Conservation (phyloP, 1,284 basidiomycete species). For the Cryptococcus hybrid region DNA sequence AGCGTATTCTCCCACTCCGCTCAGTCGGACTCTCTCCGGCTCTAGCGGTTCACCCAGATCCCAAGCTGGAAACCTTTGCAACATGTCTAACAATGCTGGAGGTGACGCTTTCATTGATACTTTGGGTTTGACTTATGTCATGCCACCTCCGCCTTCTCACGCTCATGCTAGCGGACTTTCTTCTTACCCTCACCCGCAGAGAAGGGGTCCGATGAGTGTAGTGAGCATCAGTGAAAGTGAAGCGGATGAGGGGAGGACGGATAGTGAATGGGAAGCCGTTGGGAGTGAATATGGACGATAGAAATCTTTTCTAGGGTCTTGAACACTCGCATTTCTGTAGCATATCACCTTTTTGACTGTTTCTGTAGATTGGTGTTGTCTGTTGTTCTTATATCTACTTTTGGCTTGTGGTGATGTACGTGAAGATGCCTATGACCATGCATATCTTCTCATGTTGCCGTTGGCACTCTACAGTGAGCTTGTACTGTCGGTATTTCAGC, state of each 20-base stretch:
- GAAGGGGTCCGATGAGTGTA: constrained; percentile 19
- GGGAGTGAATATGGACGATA: too few relatives aligned
- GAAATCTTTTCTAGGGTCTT: too few relatives aligned
- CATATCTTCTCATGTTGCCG: too few relatives aligned
- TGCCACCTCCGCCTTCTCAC: not conserved
- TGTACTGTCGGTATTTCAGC: too few relatives aligned
- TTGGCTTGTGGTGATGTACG: too few relatives aligned
- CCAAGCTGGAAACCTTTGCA: constrained; percentile 2
- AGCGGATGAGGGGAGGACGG: constrained; percentile 8
- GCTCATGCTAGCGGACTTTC: not conserved
- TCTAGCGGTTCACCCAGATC: constrained; percentile 23
- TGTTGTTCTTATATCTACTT: too few relatives aligned
- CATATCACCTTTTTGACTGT: too few relatives aligned
- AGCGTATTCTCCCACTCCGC: constrained; percentile 4
- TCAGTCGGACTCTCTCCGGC: constrained; percentile 18
- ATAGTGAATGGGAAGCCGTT: constrained; percentile 20
- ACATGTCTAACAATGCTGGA: too few relatives aligned
- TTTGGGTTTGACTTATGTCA: not conserved
- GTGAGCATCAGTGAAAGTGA: constrained; percentile 25
- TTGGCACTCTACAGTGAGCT: too few relatives aligned
- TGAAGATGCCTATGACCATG: too few relatives aligned
- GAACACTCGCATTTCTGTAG: too few relatives aligned
- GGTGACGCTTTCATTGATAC: not conserved
- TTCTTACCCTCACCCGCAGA: not conserved
- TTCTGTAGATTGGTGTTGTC: too few relatives aligned